Conservation (phyloP, 2,329 filamentous ascomycete species). For the Talaromyces sp. region DNA sequence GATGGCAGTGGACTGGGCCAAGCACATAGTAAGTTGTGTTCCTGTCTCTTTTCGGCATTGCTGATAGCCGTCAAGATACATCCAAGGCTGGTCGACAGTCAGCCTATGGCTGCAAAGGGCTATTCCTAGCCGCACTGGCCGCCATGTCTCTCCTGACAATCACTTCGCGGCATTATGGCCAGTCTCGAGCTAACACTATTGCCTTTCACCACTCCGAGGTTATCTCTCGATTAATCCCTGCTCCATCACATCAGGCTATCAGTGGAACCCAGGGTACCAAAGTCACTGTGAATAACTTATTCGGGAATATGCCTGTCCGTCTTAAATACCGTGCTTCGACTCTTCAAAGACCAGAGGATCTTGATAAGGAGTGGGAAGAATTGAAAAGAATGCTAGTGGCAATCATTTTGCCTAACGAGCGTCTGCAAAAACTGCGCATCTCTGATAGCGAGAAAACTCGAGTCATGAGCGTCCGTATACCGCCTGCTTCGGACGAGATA, state of each 20-base stretch:
- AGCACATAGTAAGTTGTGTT: conserved; percentile 54
- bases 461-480: conserved; percentile 28
- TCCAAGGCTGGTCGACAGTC: conserved; percentile 59
- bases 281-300: conserved; percentile 71
- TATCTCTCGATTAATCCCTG: conserved; percentile 60
- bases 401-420: conserved; percentile 66
- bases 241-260: conserved; percentile 54
- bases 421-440: conserved; percentile 52
- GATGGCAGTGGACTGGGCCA: conserved; percentile 65
- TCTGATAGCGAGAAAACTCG: conserved; percentile 45
- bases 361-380: conserved; percentile 60
- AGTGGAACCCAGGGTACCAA: conserved; percentile 64
- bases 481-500: neutral
- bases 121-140: conserved; percentile 71
- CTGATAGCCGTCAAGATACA: conserved; percentile 55
- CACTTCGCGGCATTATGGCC: conserved; percentile 58
- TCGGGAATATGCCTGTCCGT: conserved; percentile 85
- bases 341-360: conserved; percentile 46
- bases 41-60: neutral
- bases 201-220: conserved; percentile 64
- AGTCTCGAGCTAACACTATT: conserved; percentile 55
- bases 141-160: conserved; percentile 72
- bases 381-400: conserved; percentile 56
- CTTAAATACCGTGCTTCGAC: conserved; percentile 68
- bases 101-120: conserved; percentile 63